phyloP scores from a whole-genome alignment of 2,329 filamentous ascomycete genomes.

The Neopestalotiopsis rosae region DNA sequence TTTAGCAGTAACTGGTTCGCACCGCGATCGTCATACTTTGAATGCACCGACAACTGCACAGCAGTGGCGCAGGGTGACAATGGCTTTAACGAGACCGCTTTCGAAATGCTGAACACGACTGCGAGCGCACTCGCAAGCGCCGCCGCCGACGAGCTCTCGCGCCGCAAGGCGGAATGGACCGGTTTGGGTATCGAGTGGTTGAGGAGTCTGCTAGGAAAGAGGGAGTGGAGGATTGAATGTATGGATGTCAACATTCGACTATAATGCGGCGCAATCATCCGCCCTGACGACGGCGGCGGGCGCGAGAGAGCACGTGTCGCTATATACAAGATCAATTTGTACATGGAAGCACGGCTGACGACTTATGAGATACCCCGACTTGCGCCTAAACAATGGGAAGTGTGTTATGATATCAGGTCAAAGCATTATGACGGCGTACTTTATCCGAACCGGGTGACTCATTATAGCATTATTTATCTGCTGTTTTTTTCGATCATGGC shows the following conservation, averaged over 20 bases:
- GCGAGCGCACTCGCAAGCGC: slow-evolving; percentile 70
- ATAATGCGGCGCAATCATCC: slow-evolving; percentile 41
- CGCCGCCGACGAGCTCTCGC: slow-evolving; percentile 66
- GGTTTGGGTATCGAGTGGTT: slow-evolving; percentile 86
- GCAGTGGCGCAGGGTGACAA: slow-evolving; percentile 36
- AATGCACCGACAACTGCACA: slow-evolving; percentile 31
- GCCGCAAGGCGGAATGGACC: slow-evolving; percentile 69
- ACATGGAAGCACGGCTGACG: neutral
- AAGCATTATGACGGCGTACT: slow-evolving; percentile 4
- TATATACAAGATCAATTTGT: neutral
- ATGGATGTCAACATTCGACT: slow-evolving; percentile 86
- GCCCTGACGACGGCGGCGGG: neutral
- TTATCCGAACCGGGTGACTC: neutral
- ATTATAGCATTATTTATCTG: neutral
- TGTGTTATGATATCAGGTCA: neutral
- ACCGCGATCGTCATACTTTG: slow-evolving; percentile 60
- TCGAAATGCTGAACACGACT: slow-evolving; percentile 70
- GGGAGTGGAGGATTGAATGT: slow-evolving; percentile 91
- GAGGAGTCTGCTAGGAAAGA: slow-evolving; percentile 77
- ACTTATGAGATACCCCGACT: neutral
- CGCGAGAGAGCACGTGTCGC: neutral
- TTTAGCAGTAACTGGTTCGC: slow-evolving; percentile 93
- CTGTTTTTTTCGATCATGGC: neutral
- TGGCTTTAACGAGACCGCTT: slow-evolving; percentile 54
- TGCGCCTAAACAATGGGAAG: neutral